Percentiles rank a stretch among this genome's conserved stretches.
Conservation (phyloP, 495 filamentous ascomycete genomes). For the Monascus purpureus region DNA sequence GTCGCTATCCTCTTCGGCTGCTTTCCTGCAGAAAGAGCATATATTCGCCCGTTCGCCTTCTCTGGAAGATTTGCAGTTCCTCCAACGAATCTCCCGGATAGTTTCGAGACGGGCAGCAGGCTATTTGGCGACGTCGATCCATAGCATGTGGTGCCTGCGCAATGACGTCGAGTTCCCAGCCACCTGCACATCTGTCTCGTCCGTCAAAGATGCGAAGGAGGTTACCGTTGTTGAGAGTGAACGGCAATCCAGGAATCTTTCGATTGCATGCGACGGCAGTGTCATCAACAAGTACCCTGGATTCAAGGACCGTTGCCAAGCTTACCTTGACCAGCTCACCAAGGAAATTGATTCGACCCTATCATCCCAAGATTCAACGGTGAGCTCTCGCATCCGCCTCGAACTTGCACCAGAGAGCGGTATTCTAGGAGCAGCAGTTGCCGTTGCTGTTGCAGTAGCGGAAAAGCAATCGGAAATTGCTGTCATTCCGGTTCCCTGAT, state of each 20-base stretch:
- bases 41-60: constrained; percentile 29
- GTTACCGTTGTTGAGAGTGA: constrained; percentile 29
- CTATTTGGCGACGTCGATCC: constrained; percentile 49
- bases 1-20: constrained; percentile 27
- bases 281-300: constrained; percentile 47
- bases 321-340: constrained; percentile 32
- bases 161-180: constrained; percentile 31
- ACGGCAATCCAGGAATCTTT: constrained; percentile 16
- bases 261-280: constrained; percentile 44
- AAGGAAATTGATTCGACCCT: constrained; percentile 10
- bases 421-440: constrained; percentile 43
- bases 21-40: constrained; percentile 38
- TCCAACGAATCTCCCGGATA: constrained; percentile 35
- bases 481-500: too few species aligned
- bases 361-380: constrained; percentile 6
- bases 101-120: constrained; percentile 47
- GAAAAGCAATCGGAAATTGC: constrained; percentile 6
- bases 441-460: constrained; percentile 34
- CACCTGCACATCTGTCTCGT: constrained; percentile 7
- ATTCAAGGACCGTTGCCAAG: constrained; percentile 37
- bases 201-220: constrained; percentile 22
- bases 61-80: constrained; percentile 38
- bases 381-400: constrained; percentile 20
- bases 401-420: constrained; percentile 38
- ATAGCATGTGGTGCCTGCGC: constrained; percentile 47